Base-by-base conservation (phyloP, 805 yeast species). In the Schwanniomyces vanrijiae region DNA sequence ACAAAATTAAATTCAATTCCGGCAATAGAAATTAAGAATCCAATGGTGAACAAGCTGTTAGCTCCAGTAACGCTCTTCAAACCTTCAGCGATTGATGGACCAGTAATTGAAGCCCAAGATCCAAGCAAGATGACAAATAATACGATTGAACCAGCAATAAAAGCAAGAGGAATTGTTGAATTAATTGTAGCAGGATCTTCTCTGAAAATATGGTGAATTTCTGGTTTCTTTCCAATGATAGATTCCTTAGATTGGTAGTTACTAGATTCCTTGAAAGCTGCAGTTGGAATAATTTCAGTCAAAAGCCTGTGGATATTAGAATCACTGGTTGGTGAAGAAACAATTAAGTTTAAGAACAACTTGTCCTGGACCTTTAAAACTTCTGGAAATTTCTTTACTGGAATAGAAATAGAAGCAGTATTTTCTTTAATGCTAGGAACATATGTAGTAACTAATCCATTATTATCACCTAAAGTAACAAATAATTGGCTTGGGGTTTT, bases 171-270 rank as follows among this genome's bases (percentile, higher is more conserved):
- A 20, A 86, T 52, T 2, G 73, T 50, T 7, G 80, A 65, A 46
- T 78, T 68, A 10, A 80, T 82, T 29, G 83, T 79, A 28, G 64
- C 64, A 18, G 83, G 81, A n/a, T 77, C 78, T 3, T 66, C 61
- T 46, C 73, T 75, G 70, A 89, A 90, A 31, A 66, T 61, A 63
- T 88, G 90, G 52, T 64, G 64, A 53, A 89, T 85, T 65, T 85
- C 90, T 2, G 83, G 80, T 59, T 75, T 63, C 11, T 76, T 62
- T 2, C 77, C 85, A 47, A 75, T 65, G 53, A 77, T 69, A n/a
- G 52, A 39, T 6, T 48, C 45, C 19, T 54, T 49, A 19, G 75
- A 52, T 47, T 59, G 52, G 52, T 65, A 62, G 18, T 54, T 52
- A 26, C 63, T 55, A 13, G 64, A 45, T 4, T 44, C 51, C 46